These are phyloP conservation scores for Cucumis sativus DNA, from an alignment of 306 rosid genomes.

Conservation along the genomic window DNA sequence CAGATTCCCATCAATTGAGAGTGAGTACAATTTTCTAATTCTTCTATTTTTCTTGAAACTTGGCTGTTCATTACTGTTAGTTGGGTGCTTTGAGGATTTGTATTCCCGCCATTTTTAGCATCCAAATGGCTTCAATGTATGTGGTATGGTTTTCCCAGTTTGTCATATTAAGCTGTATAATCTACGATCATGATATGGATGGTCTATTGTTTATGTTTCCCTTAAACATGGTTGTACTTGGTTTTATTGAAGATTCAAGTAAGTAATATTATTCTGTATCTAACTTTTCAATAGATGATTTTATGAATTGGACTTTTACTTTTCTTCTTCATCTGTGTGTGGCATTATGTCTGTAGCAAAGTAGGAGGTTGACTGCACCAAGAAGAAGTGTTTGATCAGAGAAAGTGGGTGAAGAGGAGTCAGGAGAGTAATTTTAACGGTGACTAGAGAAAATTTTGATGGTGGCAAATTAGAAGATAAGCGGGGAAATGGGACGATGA, in stretches of 20 bases:
- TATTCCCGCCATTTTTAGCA: no score
- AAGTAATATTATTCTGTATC: background rate
- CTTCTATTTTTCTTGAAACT: background rate
- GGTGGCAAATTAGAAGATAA: background rate
- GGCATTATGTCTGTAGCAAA: background rate
- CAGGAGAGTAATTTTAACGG: background rate
- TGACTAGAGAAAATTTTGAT: background rate
- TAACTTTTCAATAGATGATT: background rate
- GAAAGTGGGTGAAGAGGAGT: background rate
- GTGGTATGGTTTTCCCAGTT: no score
- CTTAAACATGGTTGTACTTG: background rate
- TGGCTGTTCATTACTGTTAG: background rate
- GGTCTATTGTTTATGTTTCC: background rate
- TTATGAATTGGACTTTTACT: background rate
- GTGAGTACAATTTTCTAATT: slow-evolving; percentile 28
- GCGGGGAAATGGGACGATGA: background rate
- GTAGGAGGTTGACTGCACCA: background rate
- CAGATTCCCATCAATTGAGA: slow-evolving; percentile 83
- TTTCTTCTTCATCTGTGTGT: background rate
- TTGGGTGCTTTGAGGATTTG: background rate
- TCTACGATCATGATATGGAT: background rate
- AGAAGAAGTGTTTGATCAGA: background rate
- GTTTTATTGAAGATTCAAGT: background rate
- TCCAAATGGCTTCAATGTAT: no score
- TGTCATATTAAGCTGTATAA: background rate